Conservation (phyloP, 108 stramenopile genomes). For the Parietichytrium sp. region DNA sequence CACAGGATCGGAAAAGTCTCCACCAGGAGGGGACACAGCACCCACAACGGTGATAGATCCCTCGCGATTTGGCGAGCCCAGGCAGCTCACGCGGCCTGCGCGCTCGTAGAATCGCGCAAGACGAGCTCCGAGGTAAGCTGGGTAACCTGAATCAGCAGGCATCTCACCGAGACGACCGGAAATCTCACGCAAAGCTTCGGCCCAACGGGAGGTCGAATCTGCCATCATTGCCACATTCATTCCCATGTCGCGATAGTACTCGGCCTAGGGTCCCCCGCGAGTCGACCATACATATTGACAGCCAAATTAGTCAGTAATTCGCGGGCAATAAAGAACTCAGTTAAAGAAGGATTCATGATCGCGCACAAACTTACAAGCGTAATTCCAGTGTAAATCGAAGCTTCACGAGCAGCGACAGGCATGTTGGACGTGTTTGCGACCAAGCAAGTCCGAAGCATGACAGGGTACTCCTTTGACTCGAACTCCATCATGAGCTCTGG, state of each 20-base stretch:
- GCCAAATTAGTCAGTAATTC: no score
- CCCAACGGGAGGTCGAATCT: constrained; percentile 99
- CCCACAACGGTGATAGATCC: constrained; percentile 98
- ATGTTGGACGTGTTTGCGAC: constrained; percentile 99
- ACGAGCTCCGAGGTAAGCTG: constrained; percentile 98
- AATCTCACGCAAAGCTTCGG: constrained; percentile 99
- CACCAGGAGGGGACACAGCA: constrained; percentile 98
- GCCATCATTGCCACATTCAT: constrained; percentile 99
- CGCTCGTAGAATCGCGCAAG: constrained; percentile 99
- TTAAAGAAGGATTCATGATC: no score
- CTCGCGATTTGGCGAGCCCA: constrained; percentile 94
- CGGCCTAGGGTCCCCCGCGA: no score
- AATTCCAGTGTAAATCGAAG: constrained; percentile 98
- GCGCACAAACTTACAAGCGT: no score
- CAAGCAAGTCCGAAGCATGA: constrained; percentile 99
- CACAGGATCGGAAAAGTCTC: constrained; percentile 99
- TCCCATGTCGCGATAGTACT: constrained; percentile 98
- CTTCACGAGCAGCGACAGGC: constrained; percentile 99
- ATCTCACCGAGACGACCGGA: constrained; percentile 99
- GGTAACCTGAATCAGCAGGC: constrained; percentile 99
- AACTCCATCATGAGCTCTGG: constrained; percentile 97
- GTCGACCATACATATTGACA: no score
- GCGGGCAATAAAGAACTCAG: no score
- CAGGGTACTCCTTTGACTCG: constrained; percentile 85
- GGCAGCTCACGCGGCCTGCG: constrained; percentile 93